phyloP scores from a whole-genome alignment of 2,329 filamentous ascomycete genomes.

The Drechslerella coelobrocha region DNA sequence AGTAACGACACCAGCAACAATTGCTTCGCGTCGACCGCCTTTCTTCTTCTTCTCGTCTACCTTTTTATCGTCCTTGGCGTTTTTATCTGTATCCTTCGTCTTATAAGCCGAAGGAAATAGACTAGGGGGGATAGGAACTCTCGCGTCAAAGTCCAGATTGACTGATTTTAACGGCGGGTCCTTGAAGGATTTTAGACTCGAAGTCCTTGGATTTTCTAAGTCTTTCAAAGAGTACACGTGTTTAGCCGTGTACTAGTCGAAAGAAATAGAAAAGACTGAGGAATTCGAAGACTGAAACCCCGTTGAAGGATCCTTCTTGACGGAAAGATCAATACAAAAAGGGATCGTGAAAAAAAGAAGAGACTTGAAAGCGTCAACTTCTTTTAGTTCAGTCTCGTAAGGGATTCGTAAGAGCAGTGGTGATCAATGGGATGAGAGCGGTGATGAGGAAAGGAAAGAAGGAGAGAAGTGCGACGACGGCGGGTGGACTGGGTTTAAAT shows the following conservation, averaged over 20 bases:
- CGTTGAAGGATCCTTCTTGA: conserved; percentile 51
- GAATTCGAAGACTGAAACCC: conserved; percentile 51
- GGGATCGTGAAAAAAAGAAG: conserved; percentile 51
- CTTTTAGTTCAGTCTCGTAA: conserved; percentile 46
- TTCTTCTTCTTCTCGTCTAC: conserved; percentile 72
- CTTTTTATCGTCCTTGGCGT: conserved; percentile 58
- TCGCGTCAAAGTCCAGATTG: conserved; percentile 99
- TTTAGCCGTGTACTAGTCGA: conserved; percentile 50
- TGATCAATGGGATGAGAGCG: conserved; percentile 12
- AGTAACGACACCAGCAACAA: conserved; percentile 67
- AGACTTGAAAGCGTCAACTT: conserved; percentile 48
- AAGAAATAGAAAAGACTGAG: conserved; percentile 49
- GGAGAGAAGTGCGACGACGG: conserved; percentile 19
- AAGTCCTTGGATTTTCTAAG: conserved; percentile 50
- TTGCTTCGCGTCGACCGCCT: conserved; percentile 87
- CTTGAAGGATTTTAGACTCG: conserved; percentile 50
- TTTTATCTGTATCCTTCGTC: conserved; percentile 62
- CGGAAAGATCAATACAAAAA: conserved; percentile 47
- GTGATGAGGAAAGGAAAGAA: conserved; percentile 19
- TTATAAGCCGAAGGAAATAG: conserved; percentile 99
- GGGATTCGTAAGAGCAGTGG: conserved; percentile 29
- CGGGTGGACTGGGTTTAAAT: conserved; percentile 49
- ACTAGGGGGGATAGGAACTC: conserved; percentile 99
- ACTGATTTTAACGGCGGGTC: conserved; percentile 66
- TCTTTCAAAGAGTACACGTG: conserved; percentile 51